A percentile compares a stretch with the other conserved stretches of the same genome.
Evolutionary conservation across 176 grass and related monocot species (phyloP).

Genomic region (Oryza meridionalis): DNA sequence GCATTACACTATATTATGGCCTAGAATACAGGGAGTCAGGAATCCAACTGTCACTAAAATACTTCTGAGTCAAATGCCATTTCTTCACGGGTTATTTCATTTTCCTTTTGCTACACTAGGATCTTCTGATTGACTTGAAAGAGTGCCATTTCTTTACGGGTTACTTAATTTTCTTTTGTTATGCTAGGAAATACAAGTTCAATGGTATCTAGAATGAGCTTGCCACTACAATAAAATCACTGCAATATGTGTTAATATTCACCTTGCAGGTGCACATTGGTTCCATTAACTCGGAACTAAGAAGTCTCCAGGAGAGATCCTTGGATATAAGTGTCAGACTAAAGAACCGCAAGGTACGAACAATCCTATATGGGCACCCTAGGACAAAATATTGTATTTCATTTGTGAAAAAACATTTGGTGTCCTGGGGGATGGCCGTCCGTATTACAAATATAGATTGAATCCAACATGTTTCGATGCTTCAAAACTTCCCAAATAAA

Average conservation of each 20-base stretch:
- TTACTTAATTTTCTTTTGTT: background rate
- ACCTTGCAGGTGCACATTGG: conserved; percentile 62
- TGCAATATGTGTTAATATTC: conserved; percentile 26
- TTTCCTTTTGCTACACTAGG: no score
- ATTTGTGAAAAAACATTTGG: no score
- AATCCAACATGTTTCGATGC: background rate
- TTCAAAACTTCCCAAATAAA: background rate
- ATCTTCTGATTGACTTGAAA: no score
- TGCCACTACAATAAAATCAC: conserved; percentile 22
- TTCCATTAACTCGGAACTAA: conserved; percentile 66
- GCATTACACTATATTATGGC: background rate
- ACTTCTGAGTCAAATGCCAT: background rate
- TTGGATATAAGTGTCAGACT: conserved; percentile 59
- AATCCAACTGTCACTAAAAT: background rate
- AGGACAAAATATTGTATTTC: background rate
- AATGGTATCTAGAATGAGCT: conserved; percentile 4
- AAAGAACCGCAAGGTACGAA: conserved; percentile 66
- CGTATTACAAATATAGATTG: no score
- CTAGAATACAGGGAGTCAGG: background rate
- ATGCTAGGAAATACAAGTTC: conserved; percentile 18
- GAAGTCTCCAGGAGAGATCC: conserved; percentile 70
- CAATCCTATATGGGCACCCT: conserved; percentile 5
- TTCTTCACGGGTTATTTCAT: no score
- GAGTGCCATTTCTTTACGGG: background rate
- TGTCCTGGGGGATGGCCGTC: no score